Conservation (phyloP, 2,329 filamentous ascomycete genomes). For the Davidsoniella virescens region DNA sequence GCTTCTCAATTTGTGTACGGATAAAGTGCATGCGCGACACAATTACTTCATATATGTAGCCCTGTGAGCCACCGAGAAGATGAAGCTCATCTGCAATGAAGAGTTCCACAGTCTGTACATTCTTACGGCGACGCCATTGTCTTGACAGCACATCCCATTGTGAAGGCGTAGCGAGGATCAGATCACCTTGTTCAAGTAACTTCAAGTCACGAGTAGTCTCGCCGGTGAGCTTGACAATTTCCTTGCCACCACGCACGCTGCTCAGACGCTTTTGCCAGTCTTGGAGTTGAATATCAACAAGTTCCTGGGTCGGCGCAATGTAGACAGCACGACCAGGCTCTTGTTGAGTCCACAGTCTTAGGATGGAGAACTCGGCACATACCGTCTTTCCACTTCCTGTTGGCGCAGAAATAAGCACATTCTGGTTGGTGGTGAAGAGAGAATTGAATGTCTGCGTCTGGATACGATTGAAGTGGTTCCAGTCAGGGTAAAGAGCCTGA, state of each 20-base stretch:
- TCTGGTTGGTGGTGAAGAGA: slow-evolving; percentile 78
- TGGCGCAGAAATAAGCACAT: slow-evolving; percentile 82
- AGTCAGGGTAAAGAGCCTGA: slow-evolving; percentile 62
- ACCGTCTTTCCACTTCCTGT: slow-evolving; percentile 94
- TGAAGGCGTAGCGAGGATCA: slow-evolving; percentile 78
- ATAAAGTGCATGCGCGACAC: slow-evolving; percentile 98
- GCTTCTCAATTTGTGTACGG: slow-evolving; percentile 67
- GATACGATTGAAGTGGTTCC: slow-evolving; percentile 87
- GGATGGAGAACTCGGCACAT: slow-evolving; percentile 83
- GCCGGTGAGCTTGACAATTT: slow-evolving; percentile 82
- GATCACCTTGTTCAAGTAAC: slow-evolving; percentile 69
- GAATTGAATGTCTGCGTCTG: slow-evolving; percentile 97
- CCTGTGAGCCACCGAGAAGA: slow-evolving; percentile 70
- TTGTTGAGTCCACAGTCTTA: slow-evolving; percentile 61
- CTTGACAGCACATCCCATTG: slow-evolving; percentile 95
- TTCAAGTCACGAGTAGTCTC: slow-evolving; percentile 85
- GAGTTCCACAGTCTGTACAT: slow-evolving; percentile 74
- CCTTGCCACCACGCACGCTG: slow-evolving; percentile 63
- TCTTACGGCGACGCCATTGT: slow-evolving; percentile 93
- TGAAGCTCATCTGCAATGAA: slow-evolving; percentile 95
- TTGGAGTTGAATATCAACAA: slow-evolving; percentile 64
- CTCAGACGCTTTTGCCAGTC: slow-evolving; percentile 74
- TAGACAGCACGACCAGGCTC: slow-evolving; percentile 66
- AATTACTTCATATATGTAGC: slow-evolving; percentile 87
- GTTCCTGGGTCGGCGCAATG: slow-evolving; percentile 84